Conservation (phyloP, 1,284 basidiomycete species). For the Sanghuangporus sanghuang region DNA sequence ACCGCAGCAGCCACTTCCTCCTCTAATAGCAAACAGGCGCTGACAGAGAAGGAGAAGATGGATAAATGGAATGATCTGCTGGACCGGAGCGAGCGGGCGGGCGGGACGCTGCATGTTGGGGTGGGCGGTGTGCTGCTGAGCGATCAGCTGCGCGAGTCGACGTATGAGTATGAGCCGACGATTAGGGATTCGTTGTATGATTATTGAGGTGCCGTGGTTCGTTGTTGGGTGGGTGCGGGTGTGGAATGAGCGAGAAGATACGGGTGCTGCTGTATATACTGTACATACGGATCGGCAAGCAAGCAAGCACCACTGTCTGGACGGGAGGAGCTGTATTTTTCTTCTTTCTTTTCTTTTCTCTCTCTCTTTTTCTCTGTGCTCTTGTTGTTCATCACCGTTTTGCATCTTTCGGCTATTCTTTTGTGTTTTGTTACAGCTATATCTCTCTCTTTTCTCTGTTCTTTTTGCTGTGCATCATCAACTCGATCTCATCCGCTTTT, state of each 20-base stretch:
- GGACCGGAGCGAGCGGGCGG: conserved; percentile 55
- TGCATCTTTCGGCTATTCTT: background rate
- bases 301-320: background rate
- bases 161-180: background rate
- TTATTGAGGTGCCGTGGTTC: background rate
- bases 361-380: background rate
- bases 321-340: background rate
- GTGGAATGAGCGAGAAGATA: background rate
- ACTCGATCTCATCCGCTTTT: background rate
- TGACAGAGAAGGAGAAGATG: conserved; percentile 63
- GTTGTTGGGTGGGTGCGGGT: background rate
- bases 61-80: conserved; percentile 65
- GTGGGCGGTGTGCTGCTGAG: conserved; percentile 33
- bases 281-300: background rate
- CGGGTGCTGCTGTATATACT: background rate
- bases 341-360: background rate
- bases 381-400: background rate
- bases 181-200: conserved; percentile 10
- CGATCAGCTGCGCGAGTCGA: conserved; percentile 32
- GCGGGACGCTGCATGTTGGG: conserved; percentile 59
- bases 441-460: background rate
- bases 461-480: background rate
- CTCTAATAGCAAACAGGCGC: conserved; percentile 24
- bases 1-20: background rate
- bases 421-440: background rate